A percentile compares a stretch with the other conserved stretches of the same genome.
Evolutionary conservation across 495 filamentous ascomycete genomes (phyloP).

Genomic region (Penicillium samsonianum): DNA sequence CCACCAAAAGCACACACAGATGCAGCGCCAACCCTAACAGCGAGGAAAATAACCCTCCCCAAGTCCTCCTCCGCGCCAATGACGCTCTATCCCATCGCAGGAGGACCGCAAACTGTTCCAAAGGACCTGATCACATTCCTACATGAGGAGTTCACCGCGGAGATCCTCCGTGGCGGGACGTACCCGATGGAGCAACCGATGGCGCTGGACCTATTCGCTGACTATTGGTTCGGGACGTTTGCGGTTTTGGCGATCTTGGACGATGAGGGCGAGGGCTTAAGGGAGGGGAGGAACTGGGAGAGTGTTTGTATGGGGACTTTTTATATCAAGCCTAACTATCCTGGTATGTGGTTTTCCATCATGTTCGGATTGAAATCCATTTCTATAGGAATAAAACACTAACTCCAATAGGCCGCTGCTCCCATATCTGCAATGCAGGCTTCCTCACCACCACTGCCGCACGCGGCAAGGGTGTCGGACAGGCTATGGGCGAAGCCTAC

Average conservation of each 20-base stretch:
- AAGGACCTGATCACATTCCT: conserved; percentile 61
- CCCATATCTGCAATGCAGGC: conserved; percentile 90
- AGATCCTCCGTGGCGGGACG: conserved; percentile 88
- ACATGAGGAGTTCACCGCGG: conserved; percentile 77
- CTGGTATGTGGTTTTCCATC: conserved; percentile 64
- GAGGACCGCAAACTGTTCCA: conserved; percentile 65
- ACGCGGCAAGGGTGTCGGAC: conserved; percentile 84
- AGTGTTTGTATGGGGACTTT: conserved; percentile 88
- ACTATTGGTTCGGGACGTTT: conserved; percentile 96
- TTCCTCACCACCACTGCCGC: conserved; percentile 85
- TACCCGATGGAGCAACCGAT: conserved; percentile 88
- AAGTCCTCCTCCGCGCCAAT: conserved; percentile 76
- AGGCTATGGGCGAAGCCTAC: conserved; percentile 88
- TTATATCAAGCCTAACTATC: conserved; percentile 98
- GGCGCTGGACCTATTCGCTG: conserved; percentile 67
- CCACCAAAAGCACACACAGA: conserved; percentile 56
- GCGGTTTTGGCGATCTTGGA: conserved; percentile 84
- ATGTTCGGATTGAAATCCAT: not conserved
- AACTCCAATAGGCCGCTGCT: conserved; percentile 42
- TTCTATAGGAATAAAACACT: conserved; percentile 1
- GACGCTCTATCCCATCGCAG: conserved; percentile 72
- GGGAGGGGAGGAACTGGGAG: conserved; percentile 70
- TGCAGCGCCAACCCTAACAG: conserved; percentile 61
- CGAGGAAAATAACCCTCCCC: conserved; percentile 73
- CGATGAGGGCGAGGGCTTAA: conserved; percentile 37